Conservation (phyloP, 345 rosid species). For the Corymbia maculata region DNA sequence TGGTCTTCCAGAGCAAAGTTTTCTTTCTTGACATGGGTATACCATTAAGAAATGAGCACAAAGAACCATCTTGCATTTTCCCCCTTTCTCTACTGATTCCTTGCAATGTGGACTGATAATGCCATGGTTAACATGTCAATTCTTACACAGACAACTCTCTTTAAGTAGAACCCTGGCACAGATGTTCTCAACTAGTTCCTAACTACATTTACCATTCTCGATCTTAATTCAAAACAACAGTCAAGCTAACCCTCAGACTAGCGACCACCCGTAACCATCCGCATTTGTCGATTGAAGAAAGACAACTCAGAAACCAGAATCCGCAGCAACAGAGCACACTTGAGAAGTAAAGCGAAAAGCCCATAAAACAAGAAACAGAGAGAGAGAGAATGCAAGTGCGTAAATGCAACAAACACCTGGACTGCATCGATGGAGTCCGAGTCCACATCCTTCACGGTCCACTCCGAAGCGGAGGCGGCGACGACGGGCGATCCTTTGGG, state of each 20-base stretch:
- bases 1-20: background rate
- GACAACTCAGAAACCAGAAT: background rate
- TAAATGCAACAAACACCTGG: constrained; percentile 33
- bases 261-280: background rate
- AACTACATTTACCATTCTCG: background rate
- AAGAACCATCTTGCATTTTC: background rate
- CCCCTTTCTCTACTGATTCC: background rate
- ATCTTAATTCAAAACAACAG: background rate
- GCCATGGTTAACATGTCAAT: background rate
- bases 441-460: constrained; percentile 77
- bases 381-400: background rate
- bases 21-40: background rate
- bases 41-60: background rate
- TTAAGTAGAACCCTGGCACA: background rate
- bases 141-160: background rate
- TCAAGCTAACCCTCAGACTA: background rate
- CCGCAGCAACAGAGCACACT: background rate
- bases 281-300: background rate
- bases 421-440: constrained; percentile 85
- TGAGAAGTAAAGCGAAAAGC: background rate
- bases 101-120: background rate
- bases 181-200: background rate
- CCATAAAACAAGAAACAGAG: background rate
- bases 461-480: constrained; percentile 26
- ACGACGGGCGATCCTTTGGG: constrained; percentile 34